Evolutionary conservation across 768 basidiomycete genomes (phyloP).

Genomic region (Lyophyllum decastes): DNA sequence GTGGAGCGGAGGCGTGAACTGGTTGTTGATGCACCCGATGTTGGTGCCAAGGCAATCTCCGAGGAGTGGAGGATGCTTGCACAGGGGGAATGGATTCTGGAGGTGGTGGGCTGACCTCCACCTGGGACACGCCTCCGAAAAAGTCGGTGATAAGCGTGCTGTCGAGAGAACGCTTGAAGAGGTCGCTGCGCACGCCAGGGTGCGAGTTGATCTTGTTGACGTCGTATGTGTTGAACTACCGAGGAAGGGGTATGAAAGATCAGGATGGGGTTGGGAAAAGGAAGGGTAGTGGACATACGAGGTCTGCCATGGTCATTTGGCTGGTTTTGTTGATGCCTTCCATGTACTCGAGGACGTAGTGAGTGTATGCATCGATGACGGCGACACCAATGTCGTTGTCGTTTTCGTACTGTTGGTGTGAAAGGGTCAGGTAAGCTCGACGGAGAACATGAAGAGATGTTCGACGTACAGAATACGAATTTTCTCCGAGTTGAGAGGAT

Average conservation of each 20-base stretch:
- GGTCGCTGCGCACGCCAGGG: constrained; percentile 85
- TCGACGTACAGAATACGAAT: constrained; percentile 83
- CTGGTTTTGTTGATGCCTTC: constrained; percentile 93
- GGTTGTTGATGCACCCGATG: background rate
- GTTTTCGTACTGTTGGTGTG: constrained; percentile 71
- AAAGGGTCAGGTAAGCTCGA: background rate
- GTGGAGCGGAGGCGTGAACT: background rate
- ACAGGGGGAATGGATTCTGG: background rate
- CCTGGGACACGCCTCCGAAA: constrained; percentile 85
- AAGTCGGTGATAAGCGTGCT: constrained; percentile 76
- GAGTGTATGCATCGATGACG: constrained; percentile 94
- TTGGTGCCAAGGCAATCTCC: background rate
- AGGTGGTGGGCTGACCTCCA: constrained; percentile 51
- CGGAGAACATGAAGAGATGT: background rate
- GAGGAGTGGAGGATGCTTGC: background rate
- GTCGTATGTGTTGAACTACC: constrained; percentile 81
- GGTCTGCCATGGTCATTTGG: constrained; percentile 73
- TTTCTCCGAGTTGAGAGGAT: constrained; percentile 81
- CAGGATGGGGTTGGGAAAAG: background rate
- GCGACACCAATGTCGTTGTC: constrained; percentile 94
- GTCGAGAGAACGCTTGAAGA: constrained; percentile 71
- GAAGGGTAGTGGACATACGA: constrained; percentile 54
- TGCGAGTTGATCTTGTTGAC: constrained; percentile 75
- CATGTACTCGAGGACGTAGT: constrained; percentile 88
- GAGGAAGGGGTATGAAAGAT: background rate